Percentiles rank a stretch among this genome's conserved stretches.
These are phyloP conservation scores for Tuber melanosporum DNA, from an alignment of 495 filamentous ascomycete species.

Conservation along the genomic window DNA sequence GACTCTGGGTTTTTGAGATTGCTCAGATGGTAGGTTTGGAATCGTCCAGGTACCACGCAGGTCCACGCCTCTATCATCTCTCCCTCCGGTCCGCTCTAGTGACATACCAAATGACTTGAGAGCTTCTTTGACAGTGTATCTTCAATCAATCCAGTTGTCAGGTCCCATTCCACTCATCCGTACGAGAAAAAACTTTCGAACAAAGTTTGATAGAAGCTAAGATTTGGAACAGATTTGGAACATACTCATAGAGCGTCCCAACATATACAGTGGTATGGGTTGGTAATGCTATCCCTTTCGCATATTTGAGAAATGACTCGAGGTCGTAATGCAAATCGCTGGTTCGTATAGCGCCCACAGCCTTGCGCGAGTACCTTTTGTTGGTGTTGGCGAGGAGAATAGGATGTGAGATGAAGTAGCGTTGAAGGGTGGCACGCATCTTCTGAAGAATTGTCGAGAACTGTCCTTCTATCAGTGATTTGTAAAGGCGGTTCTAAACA, in stretches of 20 bases:
- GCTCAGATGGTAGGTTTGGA: constrained; percentile 45
- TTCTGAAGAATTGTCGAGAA: neutral
- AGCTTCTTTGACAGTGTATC: constrained; percentile 64
- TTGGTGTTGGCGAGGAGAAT: neutral
- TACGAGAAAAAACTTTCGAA: neutral
- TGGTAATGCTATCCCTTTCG: constrained; percentile 52
- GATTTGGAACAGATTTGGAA: constrained; percentile 11
- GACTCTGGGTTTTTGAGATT: constrained; percentile 8
- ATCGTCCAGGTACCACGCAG: constrained; percentile 73
- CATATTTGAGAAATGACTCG: constrained; percentile 65
- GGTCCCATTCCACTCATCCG: neutral
- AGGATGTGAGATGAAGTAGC: neutral
- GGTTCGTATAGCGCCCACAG: neutral
- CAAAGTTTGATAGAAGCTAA: constrained; percentile 6
- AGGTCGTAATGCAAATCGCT: constrained; percentile 60
- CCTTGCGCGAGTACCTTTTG: neutral
- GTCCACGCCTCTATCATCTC: constrained; percentile 74
- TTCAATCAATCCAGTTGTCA: constrained; percentile 47
- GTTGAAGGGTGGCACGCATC: neutral
- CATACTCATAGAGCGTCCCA: constrained; percentile 58
- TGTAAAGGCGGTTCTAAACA: neutral
- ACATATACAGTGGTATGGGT: constrained; percentile 51
- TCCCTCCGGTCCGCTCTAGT: constrained; percentile 66
- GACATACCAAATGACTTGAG: constrained; percentile 59
- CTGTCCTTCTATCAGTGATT: neutral